These are phyloP conservation scores for Umbellularia californica DNA, from an alignment of 164 flowering plant genomes.

Conservation along the genomic window DNA sequence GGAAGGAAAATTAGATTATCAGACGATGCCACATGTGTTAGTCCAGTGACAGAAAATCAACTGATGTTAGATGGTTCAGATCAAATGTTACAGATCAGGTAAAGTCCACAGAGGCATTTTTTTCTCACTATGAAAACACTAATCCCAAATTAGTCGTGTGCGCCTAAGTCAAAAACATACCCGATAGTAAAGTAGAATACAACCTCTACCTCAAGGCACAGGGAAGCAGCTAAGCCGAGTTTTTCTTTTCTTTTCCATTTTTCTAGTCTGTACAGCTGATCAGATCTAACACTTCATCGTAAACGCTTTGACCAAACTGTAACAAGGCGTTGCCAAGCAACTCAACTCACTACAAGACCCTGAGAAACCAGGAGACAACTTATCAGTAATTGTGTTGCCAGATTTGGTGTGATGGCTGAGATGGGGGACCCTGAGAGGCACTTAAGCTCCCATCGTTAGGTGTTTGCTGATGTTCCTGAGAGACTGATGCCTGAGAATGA, in stretches of 20 bases:
- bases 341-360: slow-evolving; percentile 39
- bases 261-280: slow-evolving; percentile 31
- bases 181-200: slow-evolving; percentile 34
- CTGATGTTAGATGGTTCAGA: slow-evolving; percentile 15
- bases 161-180: slow-evolving; percentile 30
- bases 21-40: neutral
- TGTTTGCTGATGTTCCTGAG: slow-evolving; percentile 75
- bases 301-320: slow-evolving; percentile 21
- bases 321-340: slow-evolving; percentile 23
- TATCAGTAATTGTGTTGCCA: slow-evolving; percentile 85
- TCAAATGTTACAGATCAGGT: slow-evolving; percentile 21
- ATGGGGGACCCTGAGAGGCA: slow-evolving; percentile 60
- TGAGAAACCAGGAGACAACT: slow-evolving; percentile 31
- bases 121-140: slow-evolving; percentile 10
- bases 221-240: slow-evolving; percentile 33
- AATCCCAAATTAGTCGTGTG: slow-evolving; percentile 35
- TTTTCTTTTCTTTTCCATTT: slow-evolving; percentile 6
- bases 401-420: slow-evolving; percentile 79
- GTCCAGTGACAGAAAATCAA: slow-evolving; percentile 5
- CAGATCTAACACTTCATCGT: slow-evolving; percentile 7
- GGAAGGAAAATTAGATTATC: too few relatives aligned
- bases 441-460: slow-evolving; percentile 52
- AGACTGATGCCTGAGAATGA: slow-evolving; percentile 60
- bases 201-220: slow-evolving; percentile 51
- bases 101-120: slow-evolving; percentile 7